Evolutionary conservation across 495 filamentous ascomycete genomes (phyloP).

Genomic region (Bacidia rubella): DNA sequence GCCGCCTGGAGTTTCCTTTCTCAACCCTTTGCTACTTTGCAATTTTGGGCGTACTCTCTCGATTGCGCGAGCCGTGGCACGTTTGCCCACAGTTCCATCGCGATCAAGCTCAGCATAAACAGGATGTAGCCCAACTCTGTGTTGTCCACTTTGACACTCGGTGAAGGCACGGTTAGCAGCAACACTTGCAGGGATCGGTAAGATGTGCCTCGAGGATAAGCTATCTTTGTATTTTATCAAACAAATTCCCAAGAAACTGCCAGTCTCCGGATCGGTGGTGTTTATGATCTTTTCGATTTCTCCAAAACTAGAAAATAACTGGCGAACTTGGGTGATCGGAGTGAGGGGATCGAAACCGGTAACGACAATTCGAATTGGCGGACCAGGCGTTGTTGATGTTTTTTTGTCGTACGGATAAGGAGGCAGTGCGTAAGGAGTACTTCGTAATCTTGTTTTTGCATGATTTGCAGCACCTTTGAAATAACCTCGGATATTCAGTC

Average conservation of each 20-base stretch:
- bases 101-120: constrained; percentile 79
- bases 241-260: constrained; percentile 83
- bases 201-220: constrained; percentile 34
- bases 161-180: constrained; percentile 60
- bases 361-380: constrained; percentile 77
- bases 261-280: constrained; percentile 82
- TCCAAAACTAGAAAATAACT: constrained; percentile 73
- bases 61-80: constrained; percentile 55
- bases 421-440: constrained; percentile 62
- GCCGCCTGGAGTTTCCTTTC: constrained; percentile 26
- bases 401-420: constrained; percentile 65
- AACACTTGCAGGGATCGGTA: constrained; percentile 49
- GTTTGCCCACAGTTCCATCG: constrained; percentile 66
- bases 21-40: constrained; percentile 21
- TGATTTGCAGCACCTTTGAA: constrained; percentile 44
- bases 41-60: constrained; percentile 47
- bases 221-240: constrained; percentile 78
- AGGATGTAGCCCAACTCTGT: constrained; percentile 56
- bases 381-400: constrained; percentile 76
- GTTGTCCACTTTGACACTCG: constrained; percentile 48
- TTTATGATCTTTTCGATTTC: constrained; percentile 82
- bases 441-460: constrained; percentile 58
- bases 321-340: constrained; percentile 61
- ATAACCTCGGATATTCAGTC: constrained; percentile 52
- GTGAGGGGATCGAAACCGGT: constrained; percentile 88